Conservation (phyloP, 2,329 filamentous ascomycete genomes). For the Scedosporium boydii region DNA sequence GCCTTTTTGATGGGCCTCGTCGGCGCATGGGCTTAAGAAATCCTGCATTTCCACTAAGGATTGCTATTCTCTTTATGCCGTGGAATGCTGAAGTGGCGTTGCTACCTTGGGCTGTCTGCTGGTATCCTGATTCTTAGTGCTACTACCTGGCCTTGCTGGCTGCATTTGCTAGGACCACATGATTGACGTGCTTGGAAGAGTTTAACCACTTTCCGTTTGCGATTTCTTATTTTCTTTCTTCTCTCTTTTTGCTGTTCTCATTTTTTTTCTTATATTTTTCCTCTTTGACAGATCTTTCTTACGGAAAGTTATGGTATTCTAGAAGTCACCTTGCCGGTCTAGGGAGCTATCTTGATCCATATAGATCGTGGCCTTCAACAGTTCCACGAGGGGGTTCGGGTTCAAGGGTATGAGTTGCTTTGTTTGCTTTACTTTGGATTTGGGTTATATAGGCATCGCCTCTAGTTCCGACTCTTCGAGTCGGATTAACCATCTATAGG, state of each 20-base stretch:
- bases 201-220: too few species aligned
- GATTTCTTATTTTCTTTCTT: background rate
- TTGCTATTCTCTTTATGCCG: background rate
- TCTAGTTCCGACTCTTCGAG: too few species aligned
- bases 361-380: too few species aligned
- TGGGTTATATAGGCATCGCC: too few species aligned
- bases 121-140: background rate
- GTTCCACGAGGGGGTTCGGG: too few species aligned
- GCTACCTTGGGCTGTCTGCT: background rate
- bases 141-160: background rate
- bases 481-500: too few species aligned
- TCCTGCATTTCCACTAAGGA: background rate
- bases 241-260: background rate
- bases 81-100: background rate
- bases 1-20: constrained; percentile 56
- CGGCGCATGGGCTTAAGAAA: constrained; percentile 50
- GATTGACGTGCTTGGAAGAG: too few species aligned
- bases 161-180: background rate
- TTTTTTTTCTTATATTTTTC: background rate
- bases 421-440: too few species aligned
- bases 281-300: too few species aligned
- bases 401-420: too few species aligned
- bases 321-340: background rate
- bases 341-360: too few species aligned
- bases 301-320: background rate